A percentile compares a stretch with the other conserved stretches of the same genome.
Evolutionary conservation across 2,329 filamentous ascomycete genomes (phyloP).

Genomic region (Trichophyton benhamiae): DNA sequence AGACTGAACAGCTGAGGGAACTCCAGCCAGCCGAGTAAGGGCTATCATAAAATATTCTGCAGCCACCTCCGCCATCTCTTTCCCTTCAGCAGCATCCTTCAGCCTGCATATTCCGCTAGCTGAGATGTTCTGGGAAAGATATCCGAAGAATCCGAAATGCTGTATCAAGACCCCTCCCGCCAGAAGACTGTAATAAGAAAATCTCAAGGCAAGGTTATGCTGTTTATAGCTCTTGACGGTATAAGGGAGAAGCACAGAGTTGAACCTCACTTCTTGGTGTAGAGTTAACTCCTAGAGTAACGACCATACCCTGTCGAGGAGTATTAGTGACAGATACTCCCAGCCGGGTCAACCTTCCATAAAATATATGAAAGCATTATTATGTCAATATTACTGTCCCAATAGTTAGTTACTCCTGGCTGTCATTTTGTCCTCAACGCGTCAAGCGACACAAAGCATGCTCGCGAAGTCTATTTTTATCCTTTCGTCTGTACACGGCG

Average conservation of each 20-base stretch:
- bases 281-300: neutral
- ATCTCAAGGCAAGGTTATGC: neutral
- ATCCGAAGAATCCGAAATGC: neutral
- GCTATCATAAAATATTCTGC: neutral
- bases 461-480: neutral
- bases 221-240: neutral
- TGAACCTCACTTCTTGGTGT: neutral
- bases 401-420: too few species aligned
- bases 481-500: neutral
- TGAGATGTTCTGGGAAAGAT: neutral
- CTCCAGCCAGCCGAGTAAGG: neutral
- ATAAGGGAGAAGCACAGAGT: neutral
- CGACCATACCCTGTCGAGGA: neutral
- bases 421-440: neutral
- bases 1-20: neutral
- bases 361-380: neutral
- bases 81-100: neutral
- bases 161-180: neutral
- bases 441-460: neutral
- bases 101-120: neutral
- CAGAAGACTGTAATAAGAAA: neutral
- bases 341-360: neutral
- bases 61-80: neutral
- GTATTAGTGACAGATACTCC: neutral
- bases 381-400: neutral